Conservation (phyloP, 352 stramenopile genomes). For the Phytopythium kandeliae region DNA sequence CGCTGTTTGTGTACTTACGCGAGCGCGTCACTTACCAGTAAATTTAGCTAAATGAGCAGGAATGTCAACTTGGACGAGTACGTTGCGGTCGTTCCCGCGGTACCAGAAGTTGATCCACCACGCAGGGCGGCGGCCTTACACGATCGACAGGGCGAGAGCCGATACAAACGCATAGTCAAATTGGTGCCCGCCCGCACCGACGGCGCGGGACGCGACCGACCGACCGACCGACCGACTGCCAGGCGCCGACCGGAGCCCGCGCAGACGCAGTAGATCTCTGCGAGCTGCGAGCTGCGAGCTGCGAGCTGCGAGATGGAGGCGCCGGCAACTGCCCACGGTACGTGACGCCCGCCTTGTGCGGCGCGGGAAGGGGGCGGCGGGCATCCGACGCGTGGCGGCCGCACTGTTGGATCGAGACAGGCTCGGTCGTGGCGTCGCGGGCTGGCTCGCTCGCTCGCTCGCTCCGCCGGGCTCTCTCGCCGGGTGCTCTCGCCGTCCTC, state of each 20-base stretch:
- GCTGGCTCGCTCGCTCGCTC: neutral
- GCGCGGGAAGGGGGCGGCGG: neutral
- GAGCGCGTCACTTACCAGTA: too few species aligned
- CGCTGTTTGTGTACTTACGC: too few species aligned
- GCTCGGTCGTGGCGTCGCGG: slow-evolving; percentile 1
- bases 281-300: neutral
- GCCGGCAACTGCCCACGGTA: neutral
- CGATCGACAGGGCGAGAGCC: neutral
- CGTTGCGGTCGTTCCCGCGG: too few species aligned
- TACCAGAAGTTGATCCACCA: too few species aligned
- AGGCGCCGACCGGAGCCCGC: neutral
- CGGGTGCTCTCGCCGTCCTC: neutral
- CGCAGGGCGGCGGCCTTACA: too few species aligned
- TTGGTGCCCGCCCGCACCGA: neutral
- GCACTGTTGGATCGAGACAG: neutral
- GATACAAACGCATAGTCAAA: neutral
- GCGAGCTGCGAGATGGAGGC: neutral
- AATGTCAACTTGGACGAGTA: too few species aligned
- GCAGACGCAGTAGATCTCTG: neutral
- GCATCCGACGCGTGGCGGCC: neutral
- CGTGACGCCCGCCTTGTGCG: neutral
- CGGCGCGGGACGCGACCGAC: neutral
- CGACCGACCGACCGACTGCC: too few species aligned
- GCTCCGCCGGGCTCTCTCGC: too few species aligned
- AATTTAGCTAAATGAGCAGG: too few species aligned